phyloP scores from a whole-genome alignment of 108 stramenopile genomes.

The Pseudonitzschia delicatissima region DNA sequence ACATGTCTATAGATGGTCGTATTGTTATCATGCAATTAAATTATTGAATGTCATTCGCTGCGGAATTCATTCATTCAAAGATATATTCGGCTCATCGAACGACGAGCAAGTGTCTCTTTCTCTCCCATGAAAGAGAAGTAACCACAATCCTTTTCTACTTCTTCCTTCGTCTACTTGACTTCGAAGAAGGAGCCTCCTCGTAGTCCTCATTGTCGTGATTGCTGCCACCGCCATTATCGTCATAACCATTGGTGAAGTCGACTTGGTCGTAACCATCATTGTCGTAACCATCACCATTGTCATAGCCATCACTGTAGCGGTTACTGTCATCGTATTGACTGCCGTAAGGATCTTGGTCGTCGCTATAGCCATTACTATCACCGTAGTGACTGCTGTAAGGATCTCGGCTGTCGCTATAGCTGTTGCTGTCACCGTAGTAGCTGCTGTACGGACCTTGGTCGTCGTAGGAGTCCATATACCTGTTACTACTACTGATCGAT shows the following conservation, averaged over 20 bases:
- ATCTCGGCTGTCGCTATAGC: not conserved
- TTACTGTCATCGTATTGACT: too few relatives aligned
- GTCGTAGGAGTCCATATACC: not conserved
- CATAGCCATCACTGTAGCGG: not conserved
- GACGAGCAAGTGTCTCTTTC: too few relatives aligned
- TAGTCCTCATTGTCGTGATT: not conserved
- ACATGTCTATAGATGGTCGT: too few relatives aligned
- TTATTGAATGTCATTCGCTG: too few relatives aligned
- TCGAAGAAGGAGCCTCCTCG: not conserved
- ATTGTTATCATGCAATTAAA: too few relatives aligned
- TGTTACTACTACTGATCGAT: too few relatives aligned
- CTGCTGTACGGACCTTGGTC: conserved; percentile 9
- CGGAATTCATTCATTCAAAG: too few relatives aligned
- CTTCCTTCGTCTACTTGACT: not conserved
- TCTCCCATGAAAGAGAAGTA: too few relatives aligned
- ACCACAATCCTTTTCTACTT: not conserved
- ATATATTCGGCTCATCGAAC: too few relatives aligned
- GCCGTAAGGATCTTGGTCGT: conserved; percentile 11
- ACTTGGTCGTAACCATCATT: conserved; percentile 7
- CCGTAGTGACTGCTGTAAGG: not conserved
- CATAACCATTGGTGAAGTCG: not conserved
- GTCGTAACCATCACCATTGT: conserved; percentile 8
- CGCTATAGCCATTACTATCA: conserved; percentile 1
- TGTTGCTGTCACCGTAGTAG: not conserved
- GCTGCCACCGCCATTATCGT: not conserved